These are phyloP conservation scores for Eucalyptus brandiana DNA, from an alignment of 345 rosid genomes.

Conservation along the genomic window DNA sequence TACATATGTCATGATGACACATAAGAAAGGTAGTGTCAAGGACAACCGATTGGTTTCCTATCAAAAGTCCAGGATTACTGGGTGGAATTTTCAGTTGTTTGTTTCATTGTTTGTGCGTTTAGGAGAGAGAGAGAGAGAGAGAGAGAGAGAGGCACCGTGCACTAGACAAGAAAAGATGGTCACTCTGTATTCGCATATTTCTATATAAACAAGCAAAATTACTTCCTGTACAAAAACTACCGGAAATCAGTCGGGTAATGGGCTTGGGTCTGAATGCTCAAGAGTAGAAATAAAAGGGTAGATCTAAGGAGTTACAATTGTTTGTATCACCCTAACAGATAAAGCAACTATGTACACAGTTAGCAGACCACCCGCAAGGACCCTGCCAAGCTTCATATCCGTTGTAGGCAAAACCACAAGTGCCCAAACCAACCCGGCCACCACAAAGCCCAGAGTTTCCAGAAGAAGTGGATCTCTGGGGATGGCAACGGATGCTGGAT, in stretches of 20 bases:
- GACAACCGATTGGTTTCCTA: neutral
- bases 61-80: neutral
- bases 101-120: neutral
- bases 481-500: constrained; percentile 39
- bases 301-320: neutral
- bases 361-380: constrained; percentile 62
- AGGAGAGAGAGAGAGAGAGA: neutral
- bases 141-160: neutral
- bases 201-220: neutral
- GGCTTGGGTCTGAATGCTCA: neutral
- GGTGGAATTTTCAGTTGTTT: neutral
- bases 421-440: constrained; percentile 72
- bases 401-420: constrained; percentile 51
- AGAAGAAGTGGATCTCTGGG: constrained; percentile 41
- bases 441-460: constrained; percentile 62
- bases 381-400: constrained; percentile 58
- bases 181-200: neutral
- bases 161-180: neutral
- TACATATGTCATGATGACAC: neutral
- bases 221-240: neutral
- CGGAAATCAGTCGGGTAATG: neutral
- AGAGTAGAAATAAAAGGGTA: neutral
- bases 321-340: constrained; percentile 41
- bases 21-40: neutral
- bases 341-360: constrained; percentile 44